These are phyloP conservation scores for Anisodus tanguticus DNA, from an alignment of 257 asterid genomes.

Conservation along the genomic window DNA sequence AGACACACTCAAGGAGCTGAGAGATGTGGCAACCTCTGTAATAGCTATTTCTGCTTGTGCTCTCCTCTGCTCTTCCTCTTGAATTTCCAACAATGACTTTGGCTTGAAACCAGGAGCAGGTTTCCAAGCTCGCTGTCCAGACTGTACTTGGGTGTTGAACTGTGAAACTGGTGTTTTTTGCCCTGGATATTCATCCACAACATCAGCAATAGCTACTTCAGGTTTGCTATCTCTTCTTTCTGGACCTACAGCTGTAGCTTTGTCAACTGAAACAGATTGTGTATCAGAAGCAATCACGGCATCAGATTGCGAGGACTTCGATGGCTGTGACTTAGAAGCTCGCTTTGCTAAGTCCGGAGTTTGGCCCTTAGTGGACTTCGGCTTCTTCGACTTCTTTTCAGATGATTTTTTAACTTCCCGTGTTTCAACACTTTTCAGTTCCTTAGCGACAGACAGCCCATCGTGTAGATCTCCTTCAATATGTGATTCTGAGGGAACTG, in stretches of 20 bases:
- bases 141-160: slow-evolving; percentile 41
- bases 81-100: slow-evolving; percentile 87
- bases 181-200: slow-evolving; percentile 37
- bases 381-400: slow-evolving; percentile 88
- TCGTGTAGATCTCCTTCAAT: slow-evolving; percentile 44
- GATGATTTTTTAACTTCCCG: slow-evolving; percentile 60
- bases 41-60: slow-evolving; percentile 60
- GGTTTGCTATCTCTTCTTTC: slow-evolving; percentile 46
- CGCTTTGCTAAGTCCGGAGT: slow-evolving; percentile 52
- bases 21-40: slow-evolving; percentile 59
- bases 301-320: slow-evolving; percentile 51
- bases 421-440: slow-evolving; percentile 53
- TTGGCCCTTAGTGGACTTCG: slow-evolving; percentile 68
- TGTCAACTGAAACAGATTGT: slow-evolving; percentile 40
- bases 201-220: slow-evolving; percentile 40
- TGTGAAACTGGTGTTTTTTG: slow-evolving; percentile 44
- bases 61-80: slow-evolving; percentile 92
- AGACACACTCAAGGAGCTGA: slow-evolving; percentile 55
- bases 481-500: slow-evolving; percentile 38
- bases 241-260: slow-evolving; percentile 43
- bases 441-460: slow-evolving; percentile 53
- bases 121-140: slow-evolving; percentile 87
- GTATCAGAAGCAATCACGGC: slow-evolving; percentile 37
- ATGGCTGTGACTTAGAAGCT: slow-evolving; percentile 52
- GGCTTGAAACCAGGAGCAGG: slow-evolving; percentile 98